Evolutionary conservation across 352 stramenopile genomes (phyloP), one percentile per base, ranked within the genome.

Genomic region (Halophytophthora polymorphica): DNA sequence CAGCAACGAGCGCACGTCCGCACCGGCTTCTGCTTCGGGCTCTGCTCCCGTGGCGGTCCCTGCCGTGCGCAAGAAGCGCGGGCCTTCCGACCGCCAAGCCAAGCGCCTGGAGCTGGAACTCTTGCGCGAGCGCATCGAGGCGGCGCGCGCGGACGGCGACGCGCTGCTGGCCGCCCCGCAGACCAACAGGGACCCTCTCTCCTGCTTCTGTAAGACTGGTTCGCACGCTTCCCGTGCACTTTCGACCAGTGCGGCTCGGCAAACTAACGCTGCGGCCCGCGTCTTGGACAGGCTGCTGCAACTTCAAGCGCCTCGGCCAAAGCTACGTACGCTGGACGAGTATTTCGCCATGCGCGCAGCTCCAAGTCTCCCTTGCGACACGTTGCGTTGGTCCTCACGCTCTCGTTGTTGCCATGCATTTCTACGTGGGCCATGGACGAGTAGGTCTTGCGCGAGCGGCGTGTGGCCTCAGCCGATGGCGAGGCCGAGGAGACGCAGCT

Each of bases 401-500:
- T 19, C 25, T 36, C 37, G 19, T 39, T 45, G 12, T 40, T 31
- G 18, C 8, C n/a, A n/a, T n/a, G n/a, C n/a, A n/a, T n/a, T n/a
- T n/a, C n/a, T n/a, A n/a, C n/a, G n/a, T n/a, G n/a, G n/a, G n/a
- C n/a, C 42, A 38, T 39, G 55, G 47, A n/a, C 48, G 28, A 19
- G 10, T 33, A 86, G 74, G 66, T 88, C 38, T 64, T 86, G 8
- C 58, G 66, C 42, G 74, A 88, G 31, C 71, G 65, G 19, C 61
- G 65, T 17, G 47, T 57, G 13, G 29, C 65, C 6, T 35, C 60
- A 17, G 21, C 40, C 19, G 49, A 73, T 43, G 68, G 71, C n/a
- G 35, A 50, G 11, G 61, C 57, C 17, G 42, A 50, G 31, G 43
- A 62, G 21, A 64, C 57, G 14, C 64, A 67, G 39, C 39, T 83